These are phyloP conservation scores for Chrysoporthe deuterocubensis DNA, from an alignment of 2,329 filamentous ascomycete species.

Conservation along the genomic window DNA sequence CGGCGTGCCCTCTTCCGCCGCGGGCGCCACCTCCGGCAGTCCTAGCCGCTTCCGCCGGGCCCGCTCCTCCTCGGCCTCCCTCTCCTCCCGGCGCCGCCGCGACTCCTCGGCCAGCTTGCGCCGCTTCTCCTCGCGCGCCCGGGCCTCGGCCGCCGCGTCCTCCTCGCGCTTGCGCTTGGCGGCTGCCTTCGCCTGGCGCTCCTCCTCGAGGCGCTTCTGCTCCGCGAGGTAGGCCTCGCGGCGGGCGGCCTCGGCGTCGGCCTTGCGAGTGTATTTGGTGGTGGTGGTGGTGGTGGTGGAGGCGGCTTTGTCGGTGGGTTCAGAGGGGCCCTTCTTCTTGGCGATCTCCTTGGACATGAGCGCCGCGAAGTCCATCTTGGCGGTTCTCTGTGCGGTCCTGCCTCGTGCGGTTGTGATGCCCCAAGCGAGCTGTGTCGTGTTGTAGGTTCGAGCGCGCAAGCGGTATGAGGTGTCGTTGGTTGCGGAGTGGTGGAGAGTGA, in stretches of 20 bases:
- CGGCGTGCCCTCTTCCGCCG: conserved; percentile 11
- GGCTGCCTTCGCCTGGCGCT: conserved; percentile 69
- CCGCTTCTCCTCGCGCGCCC: conserved; percentile 79
- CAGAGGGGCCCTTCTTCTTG: conserved; percentile 65
- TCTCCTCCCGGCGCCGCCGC: conserved; percentile 68
- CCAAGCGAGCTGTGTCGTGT: background rate
- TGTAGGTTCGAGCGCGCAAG: background rate
- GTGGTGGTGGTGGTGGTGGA: conserved; percentile 45
- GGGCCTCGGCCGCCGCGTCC: conserved; percentile 73
- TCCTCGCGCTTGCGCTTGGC: conserved; percentile 91
- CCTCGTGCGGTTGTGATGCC: background rate
- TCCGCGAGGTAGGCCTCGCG: conserved; percentile 80
- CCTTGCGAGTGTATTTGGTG: conserved; percentile 79
- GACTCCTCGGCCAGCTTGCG: conserved; percentile 81
- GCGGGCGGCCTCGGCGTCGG: conserved; percentile 83
- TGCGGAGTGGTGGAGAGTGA: background rate
- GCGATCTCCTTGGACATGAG: conserved; percentile 93
- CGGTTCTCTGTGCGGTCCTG: background rate
- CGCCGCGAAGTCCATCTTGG: conserved; percentile 89
- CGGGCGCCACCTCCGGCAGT: conserved; percentile 69
- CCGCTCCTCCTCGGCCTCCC: conserved; percentile 74
- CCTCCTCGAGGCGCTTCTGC: conserved; percentile 73
- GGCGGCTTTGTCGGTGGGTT: conserved; percentile 29
- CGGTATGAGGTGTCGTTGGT: background rate
- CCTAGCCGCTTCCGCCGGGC: conserved; percentile 76